Evolutionary conservation across 495 filamentous ascomycete genomes (phyloP).

Genomic region (Neurospora sublineolata): DNA sequence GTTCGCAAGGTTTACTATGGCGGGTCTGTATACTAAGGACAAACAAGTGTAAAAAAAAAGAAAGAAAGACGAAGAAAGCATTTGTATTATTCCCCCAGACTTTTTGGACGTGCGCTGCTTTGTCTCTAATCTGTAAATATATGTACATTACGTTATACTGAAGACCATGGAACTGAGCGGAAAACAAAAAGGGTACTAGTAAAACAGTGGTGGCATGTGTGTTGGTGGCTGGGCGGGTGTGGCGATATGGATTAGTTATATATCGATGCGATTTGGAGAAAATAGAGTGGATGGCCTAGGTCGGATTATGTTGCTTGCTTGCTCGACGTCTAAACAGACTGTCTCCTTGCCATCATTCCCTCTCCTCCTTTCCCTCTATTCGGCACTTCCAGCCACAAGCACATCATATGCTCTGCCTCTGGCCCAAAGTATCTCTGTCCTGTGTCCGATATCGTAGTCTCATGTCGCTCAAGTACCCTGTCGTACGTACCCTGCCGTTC

Average conservation of each 20-base stretch:
- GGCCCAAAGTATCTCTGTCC: too few relatives aligned
- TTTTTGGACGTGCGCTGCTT: background rate
- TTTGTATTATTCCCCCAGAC: background rate
- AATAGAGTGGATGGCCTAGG: background rate
- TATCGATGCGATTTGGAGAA: background rate
- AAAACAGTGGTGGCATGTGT: background rate
- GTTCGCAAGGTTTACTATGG: slow-evolving; percentile 95
- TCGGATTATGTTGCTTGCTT: background rate
- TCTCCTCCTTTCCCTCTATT: background rate
- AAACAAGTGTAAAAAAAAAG: slow-evolving; percentile 1
- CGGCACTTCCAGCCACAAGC: background rate
- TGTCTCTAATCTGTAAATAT: background rate
- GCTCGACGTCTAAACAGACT: background rate
- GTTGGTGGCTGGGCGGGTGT: background rate
- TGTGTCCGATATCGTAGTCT: background rate
- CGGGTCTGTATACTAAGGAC: slow-evolving; percentile 45
- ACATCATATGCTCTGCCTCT: background rate
- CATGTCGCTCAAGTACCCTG: background rate
- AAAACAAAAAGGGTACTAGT: background rate
- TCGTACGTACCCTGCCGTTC: background rate
- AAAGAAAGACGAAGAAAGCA: background rate
- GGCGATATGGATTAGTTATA: background rate
- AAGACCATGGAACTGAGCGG: background rate
- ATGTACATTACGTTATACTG: background rate
- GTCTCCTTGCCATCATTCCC: background rate